Evolutionary conservation across 257 asterid species (phyloP), one percentile per base, ranked within the genome.

Genomic region (Solanum chmielewskii): DNA sequence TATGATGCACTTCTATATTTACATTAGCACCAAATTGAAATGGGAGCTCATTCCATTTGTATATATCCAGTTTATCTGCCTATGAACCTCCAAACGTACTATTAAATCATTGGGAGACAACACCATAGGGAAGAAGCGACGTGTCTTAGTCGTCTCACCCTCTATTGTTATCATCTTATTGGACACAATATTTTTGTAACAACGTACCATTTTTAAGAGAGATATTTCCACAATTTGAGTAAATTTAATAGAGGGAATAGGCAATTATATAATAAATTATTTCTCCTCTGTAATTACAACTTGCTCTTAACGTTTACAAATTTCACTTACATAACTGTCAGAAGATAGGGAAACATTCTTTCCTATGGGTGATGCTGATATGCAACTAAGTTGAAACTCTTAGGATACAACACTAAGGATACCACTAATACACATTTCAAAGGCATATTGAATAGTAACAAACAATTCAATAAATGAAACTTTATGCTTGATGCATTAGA

Each of bases 371-470:
- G 91, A 87, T 3, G 87, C 88, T 11, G 90, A 68, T 42, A 47
- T 45, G 49, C 86, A 31, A 6, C 44, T 88, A 9, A 92, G 74
- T 31, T 81, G 75, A 59, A 92, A 86, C 39, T 91, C 92, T 33
- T 89, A 91, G 20, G 35, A 71, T 6, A 90, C 90, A 23, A 92
- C 89, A 16, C 92, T 92, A 29, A 92, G 88, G 70, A 91, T 91
- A 74, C 93, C 92, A 10, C 91, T 91, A 11, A 92, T 90, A 75
- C 93, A 90, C 74, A 88, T 83, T 1, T 91, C 91, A 41, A 90
- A 92, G 3, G 92, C 92, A 31, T 86, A 91, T 84, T 90, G 92
- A 81, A 92, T 86, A 77, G 87, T 85, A 13, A 60, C 90, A 20
- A 47, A 13, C 5, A 91, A 87, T 84, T 91, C 92, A 6, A 91